Conservation (phyloP, 345 rosid genomes). For the Euphorbia pulcherrima region DNA sequence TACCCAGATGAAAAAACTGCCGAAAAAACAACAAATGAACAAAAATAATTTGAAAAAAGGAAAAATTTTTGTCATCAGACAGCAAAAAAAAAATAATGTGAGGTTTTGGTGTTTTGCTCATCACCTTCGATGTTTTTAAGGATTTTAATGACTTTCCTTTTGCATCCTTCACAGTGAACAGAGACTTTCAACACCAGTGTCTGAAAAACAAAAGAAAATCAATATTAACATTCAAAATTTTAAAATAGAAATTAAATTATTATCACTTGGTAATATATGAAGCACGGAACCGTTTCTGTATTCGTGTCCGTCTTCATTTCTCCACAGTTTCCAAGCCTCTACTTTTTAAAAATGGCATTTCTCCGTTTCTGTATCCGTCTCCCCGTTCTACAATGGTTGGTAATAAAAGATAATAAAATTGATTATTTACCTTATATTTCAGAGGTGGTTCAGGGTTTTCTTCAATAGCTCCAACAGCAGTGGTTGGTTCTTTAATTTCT, state of each 20-base stretch:
- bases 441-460: slow-evolving; percentile 40
- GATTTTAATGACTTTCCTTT: slow-evolving; percentile 29
- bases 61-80: too few relatives aligned
- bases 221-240: background rate
- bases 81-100: background rate
- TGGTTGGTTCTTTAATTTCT: slow-evolving; percentile 9
- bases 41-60: background rate
- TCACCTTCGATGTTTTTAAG: slow-evolving; percentile 23
- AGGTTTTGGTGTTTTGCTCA: background rate
- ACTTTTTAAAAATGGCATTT: too few relatives aligned
- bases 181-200: slow-evolving; percentile 29
- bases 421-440: slow-evolving; percentile 50
- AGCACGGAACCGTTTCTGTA: too few relatives aligned
- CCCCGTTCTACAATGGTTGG: too few relatives aligned
- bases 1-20: background rate
- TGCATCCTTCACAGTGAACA: slow-evolving; percentile 30
- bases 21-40: slow-evolving; percentile 6
- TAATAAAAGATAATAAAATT: background rate
- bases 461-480: slow-evolving; percentile 28
- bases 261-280: background rate
- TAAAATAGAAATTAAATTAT: background rate
- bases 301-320: too few relatives aligned
- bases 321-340: too few relatives aligned
- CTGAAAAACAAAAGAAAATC: slow-evolving; percentile 8
- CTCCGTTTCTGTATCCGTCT: too few relatives aligned